Evolutionary conservation across 2,329 filamentous ascomycete species (phyloP).

Genomic region (Boeremia exigua): DNA sequence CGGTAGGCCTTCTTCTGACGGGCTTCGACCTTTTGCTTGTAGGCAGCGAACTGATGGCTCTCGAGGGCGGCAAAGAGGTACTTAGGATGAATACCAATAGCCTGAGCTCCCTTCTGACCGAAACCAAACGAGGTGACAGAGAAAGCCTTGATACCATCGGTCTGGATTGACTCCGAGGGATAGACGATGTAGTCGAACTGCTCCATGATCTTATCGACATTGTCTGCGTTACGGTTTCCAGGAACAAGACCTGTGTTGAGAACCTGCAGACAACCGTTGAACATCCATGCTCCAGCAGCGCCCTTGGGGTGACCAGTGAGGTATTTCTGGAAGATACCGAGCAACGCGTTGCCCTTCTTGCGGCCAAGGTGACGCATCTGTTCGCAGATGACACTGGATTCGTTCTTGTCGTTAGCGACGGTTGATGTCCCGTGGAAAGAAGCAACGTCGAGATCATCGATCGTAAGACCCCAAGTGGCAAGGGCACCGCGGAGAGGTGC

Average conservation of each 20-base stretch:
- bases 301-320: conserved; percentile 98
- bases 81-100: conserved; percentile 94
- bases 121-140: conserved; percentile 99
- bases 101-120: conserved; percentile 97
- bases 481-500: conserved; percentile 94
- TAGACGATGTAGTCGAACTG: conserved; percentile 98
- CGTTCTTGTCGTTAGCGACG: conserved; percentile 99
- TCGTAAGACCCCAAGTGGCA: conserved; percentile 96
- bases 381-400: conserved; percentile 95
- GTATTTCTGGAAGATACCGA: conserved; percentile 99
- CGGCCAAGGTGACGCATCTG: conserved; percentile 94
- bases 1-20: conserved; percentile 99
- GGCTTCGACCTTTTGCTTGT: conserved; percentile 86
- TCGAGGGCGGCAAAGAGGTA: conserved; percentile 97
- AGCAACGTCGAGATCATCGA: conserved; percentile 92
- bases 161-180: conserved; percentile 93
- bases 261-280: conserved; percentile 97
- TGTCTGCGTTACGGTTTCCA: conserved; percentile 97
- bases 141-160: conserved; percentile 97
- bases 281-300: conserved; percentile 99
- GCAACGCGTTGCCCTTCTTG: conserved; percentile 91
- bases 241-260: conserved; percentile 93
- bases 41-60: conserved; percentile 78
- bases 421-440: conserved; percentile 99
- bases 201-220: conserved; percentile 95